Evolutionary conservation across 768 basidiomycete genomes (phyloP), one percentile per base, ranked within the genome.

Genomic region (Trametes gibbosa): DNA sequence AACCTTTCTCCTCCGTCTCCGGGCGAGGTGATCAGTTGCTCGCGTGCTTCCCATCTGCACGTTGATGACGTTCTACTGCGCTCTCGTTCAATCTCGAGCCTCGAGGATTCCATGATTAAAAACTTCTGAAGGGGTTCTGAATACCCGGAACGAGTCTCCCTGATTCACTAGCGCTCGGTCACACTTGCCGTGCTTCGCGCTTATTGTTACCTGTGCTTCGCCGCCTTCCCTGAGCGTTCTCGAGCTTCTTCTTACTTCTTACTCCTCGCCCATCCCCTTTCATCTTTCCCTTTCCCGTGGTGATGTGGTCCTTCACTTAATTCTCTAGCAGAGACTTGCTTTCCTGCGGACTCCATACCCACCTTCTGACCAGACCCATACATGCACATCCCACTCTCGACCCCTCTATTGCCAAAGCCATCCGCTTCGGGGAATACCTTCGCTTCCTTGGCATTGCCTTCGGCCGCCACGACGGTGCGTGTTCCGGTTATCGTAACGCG

Each of bases 151-250:
- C 29, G 29, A 10, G 4, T 4, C 29, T 32, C 10, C 10, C 29
- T 14, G 13, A 32, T 32, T 32, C 39, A 46, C 21, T 24, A 25
- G 16, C n/a, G 39, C 39, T 40, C 39, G 39, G 39, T 14, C 39
- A 40, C 39, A 40, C 13, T 5, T 19, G 13, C n/a, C 39, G 4
- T 23, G 43, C 43, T 54, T 43, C 39, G 10, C 29, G 41, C 43
- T 46, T 54, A 54, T 54, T 56, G 54, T 48, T 29, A 13, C 32
- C 32, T 19, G 48, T 21, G 10, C 32, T 50, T 50, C 48, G 29
- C 29, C 29, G 29, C 10, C 29, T 32, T 34, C 48, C 48, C 32
- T n/a, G 23, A 16, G 17, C 9, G 9, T 23, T 25, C 9, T 42
- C 54, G 12, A 23, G 12, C 54, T 40, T 24, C n/a, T n/a, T 40